These are phyloP conservation scores for Anthoceros angustus DNA, from an alignment of 225 moss, liverwort and hornwort species.

Conservation along the genomic window DNA sequence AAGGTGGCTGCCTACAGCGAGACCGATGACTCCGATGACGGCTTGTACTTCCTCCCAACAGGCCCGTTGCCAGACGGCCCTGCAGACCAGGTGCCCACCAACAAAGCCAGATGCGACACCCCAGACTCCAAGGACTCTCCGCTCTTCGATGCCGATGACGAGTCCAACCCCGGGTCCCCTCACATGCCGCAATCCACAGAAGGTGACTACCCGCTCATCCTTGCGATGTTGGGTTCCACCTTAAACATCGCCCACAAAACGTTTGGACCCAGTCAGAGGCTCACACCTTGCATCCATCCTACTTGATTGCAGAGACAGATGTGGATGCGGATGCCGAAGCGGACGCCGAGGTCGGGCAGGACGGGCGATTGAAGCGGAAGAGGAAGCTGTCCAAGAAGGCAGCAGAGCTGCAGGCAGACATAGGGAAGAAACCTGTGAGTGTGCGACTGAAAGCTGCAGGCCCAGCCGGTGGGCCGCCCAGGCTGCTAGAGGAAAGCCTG, in stretches of 20 bases:
- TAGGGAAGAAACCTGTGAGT: constrained; percentile 18
- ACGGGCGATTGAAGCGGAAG: constrained; percentile 78
- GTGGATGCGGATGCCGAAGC: background rate
- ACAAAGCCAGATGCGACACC: constrained; percentile 62
- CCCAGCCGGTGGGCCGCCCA: background rate
- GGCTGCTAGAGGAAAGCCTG: background rate
- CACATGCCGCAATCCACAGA: constrained; percentile 9
- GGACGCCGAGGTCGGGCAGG: constrained; percentile 67
- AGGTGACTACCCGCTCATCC: constrained; percentile 8
- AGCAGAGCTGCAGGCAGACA: constrained; percentile 92
- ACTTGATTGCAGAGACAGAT: background rate
- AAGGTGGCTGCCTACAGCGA: constrained; percentile 96
- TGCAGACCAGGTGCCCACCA: constrained; percentile 39
- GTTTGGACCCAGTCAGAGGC: background rate
- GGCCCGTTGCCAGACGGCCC: constrained; percentile 71
- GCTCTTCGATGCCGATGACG: constrained; percentile 14
- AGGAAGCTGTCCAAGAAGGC: constrained; percentile 92
- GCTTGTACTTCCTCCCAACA: constrained; percentile 86
- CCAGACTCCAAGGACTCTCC: constrained; percentile 72
- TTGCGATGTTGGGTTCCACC: background rate
- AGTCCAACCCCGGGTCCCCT: constrained; percentile 7
- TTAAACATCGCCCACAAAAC: background rate
- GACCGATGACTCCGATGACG: constrained; percentile 82
- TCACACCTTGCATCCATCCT: background rate
- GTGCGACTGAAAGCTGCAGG: background rate